Evolutionary conservation across 208 protist species (phyloP), one percentile per base, ranked within the genome.

Genomic region (Acanthamoeba castellanii): DNA sequence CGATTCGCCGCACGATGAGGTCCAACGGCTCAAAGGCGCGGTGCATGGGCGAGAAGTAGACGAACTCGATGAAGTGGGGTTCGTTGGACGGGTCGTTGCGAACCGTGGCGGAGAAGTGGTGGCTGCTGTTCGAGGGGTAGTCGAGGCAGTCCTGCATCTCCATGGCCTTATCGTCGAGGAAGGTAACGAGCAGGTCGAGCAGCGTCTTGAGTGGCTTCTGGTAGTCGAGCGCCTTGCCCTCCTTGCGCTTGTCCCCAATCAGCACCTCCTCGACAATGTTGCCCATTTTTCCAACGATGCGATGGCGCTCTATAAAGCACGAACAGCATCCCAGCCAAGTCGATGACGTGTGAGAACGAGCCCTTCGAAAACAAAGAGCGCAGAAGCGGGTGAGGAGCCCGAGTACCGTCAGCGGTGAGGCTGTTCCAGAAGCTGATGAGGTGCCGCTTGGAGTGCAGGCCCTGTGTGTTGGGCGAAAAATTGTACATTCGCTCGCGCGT

Each of bases 21-120:
- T 93, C 88, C 34, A 76, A 37, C 42, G 57, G 88, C 34, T 93
- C 88, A 78, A 93, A 93, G 88, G 88, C 88, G 25, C 88, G 55
- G 13, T 93, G 88, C 88, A 93, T 93, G 37, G 88, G 88, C 88
- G 88, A 93, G 88, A 93, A 93, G 45, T 93, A 93, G n/a, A 93
- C 88, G 25, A 93, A 93, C 88, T 93, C 88, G n/a, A 93, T 93
- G 37, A 93, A 93, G 61, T 93, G 25, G 4, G 55, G 34, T 42
- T 93, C 88, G 42, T 47, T 37, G 25, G 42, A 47, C 13, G 42
- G n/a, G 25, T 57, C 22, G 37, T 18, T 27, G 30, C 11, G 76
- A 18, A 55, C 8, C 34, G 47, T 34, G 76, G 47, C 18, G 37
- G 30, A 81, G 34, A 20, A 84, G 45, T 37, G 59, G 61, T 52